Evolutionary conservation across 2,329 filamentous ascomycete species (phyloP), one percentile per base, ranked within the genome.

Genomic region (Trichophyton schoenleinii): DNA sequence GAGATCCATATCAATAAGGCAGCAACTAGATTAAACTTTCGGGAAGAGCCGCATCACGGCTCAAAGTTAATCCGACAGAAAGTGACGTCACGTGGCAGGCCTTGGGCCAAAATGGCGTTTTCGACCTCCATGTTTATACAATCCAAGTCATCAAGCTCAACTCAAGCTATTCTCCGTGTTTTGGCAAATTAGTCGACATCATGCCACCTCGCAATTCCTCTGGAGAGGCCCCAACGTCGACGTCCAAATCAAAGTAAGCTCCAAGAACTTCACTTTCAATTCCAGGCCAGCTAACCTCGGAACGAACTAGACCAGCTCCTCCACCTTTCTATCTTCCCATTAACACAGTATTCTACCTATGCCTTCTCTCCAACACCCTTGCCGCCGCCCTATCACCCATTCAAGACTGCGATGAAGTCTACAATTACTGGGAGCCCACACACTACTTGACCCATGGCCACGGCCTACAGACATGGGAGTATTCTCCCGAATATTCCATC

Each of bases 381-480:
- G 88, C 92, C 5, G 94, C 92, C 9, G 70, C 87, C 36, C 92
- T 87, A 72, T 86, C 91, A 1, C 94, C 94, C 0, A 96, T 99
- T 66, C 91, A 96, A 73, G 94, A 99, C 74, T 99, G 94, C 72
- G 94, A 99, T 69, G 94, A 99, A 78, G 92, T 92, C 9, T 99
- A 95, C 81, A 99, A 99, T 73, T 99, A 96, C 79, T 99, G 92
- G 91, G 94, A 99, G 70, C 92, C 94, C 0, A 85, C 91, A 0
- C 94, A 99, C 74, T 99, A 96, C 74, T 82, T 99, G 31, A 87
- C 85, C 63, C 91, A 96, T 78, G 89, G 89, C 68, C 92, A 95
- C 70, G 94, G 92, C 44, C 80, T 96, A 58, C 91, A 99, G 77
- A 99, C 94, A 0, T 99, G 94, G 94, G 94, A 99, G 74, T 99